Percentiles rank a stretch among this genome's conserved stretches.
phyloP scores from a whole-genome alignment of 2,329 filamentous ascomycete genomes.

The Ciborinia camelliae region DNA sequence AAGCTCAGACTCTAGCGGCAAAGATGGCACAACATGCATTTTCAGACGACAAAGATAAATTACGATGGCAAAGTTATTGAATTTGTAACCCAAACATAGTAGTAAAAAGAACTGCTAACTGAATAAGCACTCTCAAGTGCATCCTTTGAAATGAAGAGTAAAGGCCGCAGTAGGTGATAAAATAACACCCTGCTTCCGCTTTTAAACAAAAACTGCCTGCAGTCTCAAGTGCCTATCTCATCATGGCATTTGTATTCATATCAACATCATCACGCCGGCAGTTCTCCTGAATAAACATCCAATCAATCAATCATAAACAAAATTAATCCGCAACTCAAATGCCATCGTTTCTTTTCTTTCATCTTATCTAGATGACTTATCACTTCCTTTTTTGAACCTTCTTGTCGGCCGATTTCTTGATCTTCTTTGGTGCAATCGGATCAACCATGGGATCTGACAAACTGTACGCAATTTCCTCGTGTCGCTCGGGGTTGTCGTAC shows the following conservation, averaged over 20 bases:
- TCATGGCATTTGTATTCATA: not conserved
- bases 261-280: not conserved
- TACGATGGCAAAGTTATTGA: not conserved
- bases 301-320: not conserved
- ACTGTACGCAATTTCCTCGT: not conserved
- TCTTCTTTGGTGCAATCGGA: not conserved
- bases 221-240: not conserved
- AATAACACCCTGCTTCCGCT: not conserved
- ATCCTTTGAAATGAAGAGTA: not conserved
- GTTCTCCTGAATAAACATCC: not conserved
- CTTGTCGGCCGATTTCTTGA: not conserved
- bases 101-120: not conserved
- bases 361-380: not conserved
- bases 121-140: not conserved
- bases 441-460: not conserved
- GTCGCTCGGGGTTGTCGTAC: not conserved
- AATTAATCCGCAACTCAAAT: not conserved
- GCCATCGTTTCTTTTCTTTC: not conserved
- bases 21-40: not conserved
- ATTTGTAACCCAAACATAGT: not conserved
- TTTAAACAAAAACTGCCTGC: not conserved
- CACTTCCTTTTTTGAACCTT: not conserved
- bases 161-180: not conserved
- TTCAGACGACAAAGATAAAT: not conserved
- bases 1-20: not conserved